phyloP scores from a whole-genome alignment of 2,329 filamentous ascomycete genomes.

The Eutypella sp. region DNA sequence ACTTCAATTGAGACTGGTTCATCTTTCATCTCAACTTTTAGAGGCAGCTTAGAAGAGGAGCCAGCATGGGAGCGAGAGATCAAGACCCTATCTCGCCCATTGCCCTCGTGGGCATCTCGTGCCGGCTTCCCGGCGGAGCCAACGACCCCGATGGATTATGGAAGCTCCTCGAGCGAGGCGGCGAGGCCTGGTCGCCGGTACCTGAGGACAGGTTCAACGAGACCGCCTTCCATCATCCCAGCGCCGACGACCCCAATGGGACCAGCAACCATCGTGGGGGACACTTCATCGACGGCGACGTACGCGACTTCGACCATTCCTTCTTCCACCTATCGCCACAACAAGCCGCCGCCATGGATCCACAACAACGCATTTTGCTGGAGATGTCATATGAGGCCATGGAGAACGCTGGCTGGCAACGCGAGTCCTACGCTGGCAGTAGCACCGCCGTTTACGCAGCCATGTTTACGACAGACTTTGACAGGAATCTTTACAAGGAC shows the following conservation, averaged over 20 bases:
- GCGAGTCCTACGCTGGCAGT: conserved; percentile 1
- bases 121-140: conserved; percentile 8
- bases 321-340: conserved; percentile 10
- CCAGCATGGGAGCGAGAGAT: not conserved
- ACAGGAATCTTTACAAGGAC: conserved; percentile 12
- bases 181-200: conserved; percentile 6
- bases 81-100: not conserved
- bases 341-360: conserved; percentile 8
- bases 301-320: conserved; percentile 8
- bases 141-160: conserved; percentile 7
- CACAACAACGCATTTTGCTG: conserved; percentile 8
- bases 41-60: not conserved
- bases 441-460: conserved; percentile 7
- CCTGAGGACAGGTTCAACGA: conserved; percentile 6
- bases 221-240: conserved; percentile 9
- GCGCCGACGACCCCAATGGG: conserved; percentile 5
- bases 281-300: conserved; percentile 8
- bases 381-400: conserved; percentile 11
- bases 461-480: conserved; percentile 8
- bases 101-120: conserved; percentile 9
- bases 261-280: conserved; percentile 8
- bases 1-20: not conserved
- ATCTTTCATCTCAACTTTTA: not conserved
- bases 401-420: conserved; percentile 6
- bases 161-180: conserved; percentile 4